Evolutionary conservation across 805 yeast species (phyloP).

Genomic region (Candida patagonica): DNA sequence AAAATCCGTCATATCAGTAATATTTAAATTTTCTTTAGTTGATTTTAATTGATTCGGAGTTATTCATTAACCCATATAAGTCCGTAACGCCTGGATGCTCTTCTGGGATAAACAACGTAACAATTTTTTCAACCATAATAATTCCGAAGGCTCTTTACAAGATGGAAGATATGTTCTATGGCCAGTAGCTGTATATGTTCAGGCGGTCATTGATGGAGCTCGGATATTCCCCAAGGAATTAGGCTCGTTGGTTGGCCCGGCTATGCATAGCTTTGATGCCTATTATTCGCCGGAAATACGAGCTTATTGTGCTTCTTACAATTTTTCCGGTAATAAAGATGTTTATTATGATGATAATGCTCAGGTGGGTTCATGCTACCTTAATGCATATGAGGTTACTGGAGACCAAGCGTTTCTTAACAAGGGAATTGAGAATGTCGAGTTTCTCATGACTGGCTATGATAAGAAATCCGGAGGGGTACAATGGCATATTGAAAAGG

Average conservation of each 20-base stretch:
- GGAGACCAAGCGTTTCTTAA: constrained; percentile 44
- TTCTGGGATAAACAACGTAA: constrained; percentile 22
- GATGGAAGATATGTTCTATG: constrained; percentile 50
- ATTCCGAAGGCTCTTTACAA: constrained; percentile 36
- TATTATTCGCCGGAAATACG: constrained; percentile 42
- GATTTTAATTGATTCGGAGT: not conserved
- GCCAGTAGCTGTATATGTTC: constrained; percentile 58
- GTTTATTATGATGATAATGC: constrained; percentile 69
- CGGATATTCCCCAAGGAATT: constrained; percentile 41
- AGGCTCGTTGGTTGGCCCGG: constrained; percentile 44
- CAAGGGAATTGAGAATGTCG: constrained; percentile 46
- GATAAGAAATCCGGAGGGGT: constrained; percentile 51
- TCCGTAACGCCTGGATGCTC: constrained; percentile 14
- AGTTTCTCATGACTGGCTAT: constrained; percentile 60
- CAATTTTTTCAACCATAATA: constrained; percentile 21
- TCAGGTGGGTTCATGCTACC: constrained; percentile 55
- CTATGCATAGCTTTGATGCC: constrained; percentile 38
- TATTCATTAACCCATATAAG: too few relatives aligned
- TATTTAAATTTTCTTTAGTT: too few relatives aligned
- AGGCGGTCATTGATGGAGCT: constrained; percentile 60
- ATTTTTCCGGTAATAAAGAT: constrained; percentile 49
- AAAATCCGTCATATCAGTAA: too few relatives aligned
- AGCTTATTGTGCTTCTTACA: constrained; percentile 60
- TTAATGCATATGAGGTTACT: constrained; percentile 62
- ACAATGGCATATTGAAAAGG: constrained; percentile 54